Evolutionary conservation across 140 eudicot species (phyloP), one percentile per base, ranked within the genome.

Genomic region (Senecio squalidus): DNA sequence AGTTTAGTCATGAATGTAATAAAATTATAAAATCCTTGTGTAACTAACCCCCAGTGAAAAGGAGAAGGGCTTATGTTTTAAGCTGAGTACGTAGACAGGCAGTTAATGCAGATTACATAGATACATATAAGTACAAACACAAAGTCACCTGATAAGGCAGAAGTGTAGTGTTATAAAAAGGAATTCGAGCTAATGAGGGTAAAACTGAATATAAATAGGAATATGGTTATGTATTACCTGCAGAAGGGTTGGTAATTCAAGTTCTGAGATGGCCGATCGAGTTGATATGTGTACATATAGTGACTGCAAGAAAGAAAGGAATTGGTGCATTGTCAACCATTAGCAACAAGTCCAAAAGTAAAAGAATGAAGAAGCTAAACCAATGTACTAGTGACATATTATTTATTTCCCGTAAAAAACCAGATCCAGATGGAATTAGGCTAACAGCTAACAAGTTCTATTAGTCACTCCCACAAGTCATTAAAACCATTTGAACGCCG

Each of bases 181-280:
- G 23, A 18, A 45, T n/a, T n/a, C n/a, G n/a, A n/a, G n/a, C n/a
- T n/a, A n/a, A 4, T 31, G 5, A 4, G 38, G 38, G 8, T 2
- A 31, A 31, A 31, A 6, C 9, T 31, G 38, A 0, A n/a, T n/a
- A n/a, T 31, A 31, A 4, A 2, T 22, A 20, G 13, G 24, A 58
- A 21, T 41, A 55, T 77, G 45, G 38, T 16, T 22, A 64, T 62
- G 5, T 6, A 16, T 22, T 81, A 86, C 98, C 96, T 92, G 98
- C 41, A 92, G 56, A 58, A 87, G 89, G 62, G 93, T 92, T 50
- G 98, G 98, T 59, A 92, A 63, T 75, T 92, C 98, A 70, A 92
- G 66, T 64, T 87, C 96, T 0, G 96, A 96, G 23, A 84, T 82
- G 61, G 96, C 74, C 73, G 95, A 80, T 47, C 83, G 93, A 68